phyloP scores from a whole-genome alignment of 1,139 yeast genomes.

The Wickerhamiella infanticola region DNA sequence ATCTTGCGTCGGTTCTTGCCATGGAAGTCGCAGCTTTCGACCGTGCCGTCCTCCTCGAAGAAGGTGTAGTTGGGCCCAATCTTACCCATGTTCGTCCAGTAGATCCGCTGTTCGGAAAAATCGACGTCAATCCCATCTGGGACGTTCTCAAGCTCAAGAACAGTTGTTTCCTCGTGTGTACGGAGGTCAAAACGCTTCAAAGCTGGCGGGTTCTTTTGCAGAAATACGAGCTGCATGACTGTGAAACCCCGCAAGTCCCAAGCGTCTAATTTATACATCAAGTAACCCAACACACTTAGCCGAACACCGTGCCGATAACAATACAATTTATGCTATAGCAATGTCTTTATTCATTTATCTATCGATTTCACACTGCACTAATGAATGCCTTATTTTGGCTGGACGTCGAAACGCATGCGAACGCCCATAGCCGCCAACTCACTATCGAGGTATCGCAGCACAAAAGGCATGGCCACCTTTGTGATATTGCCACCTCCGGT shows the following conservation, averaged over 20 bases:
- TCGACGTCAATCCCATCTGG: background rate
- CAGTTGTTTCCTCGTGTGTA: background rate
- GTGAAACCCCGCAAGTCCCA: background rate
- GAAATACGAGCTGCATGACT: background rate
- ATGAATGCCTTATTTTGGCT: slow-evolving; percentile 8
- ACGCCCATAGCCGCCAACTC: slow-evolving; percentile 98
- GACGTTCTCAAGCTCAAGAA: background rate
- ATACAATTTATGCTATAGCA: background rate
- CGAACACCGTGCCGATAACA: too few species aligned
- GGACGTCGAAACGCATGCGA: slow-evolving; percentile 39
- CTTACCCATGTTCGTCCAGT: slow-evolving; percentile 1
- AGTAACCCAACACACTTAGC: too few species aligned
- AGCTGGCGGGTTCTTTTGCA: background rate
- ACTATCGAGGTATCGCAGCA: slow-evolving; percentile 83
- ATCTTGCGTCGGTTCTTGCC: background rate
- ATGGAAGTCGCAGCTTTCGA: background rate
- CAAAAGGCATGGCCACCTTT: slow-evolving; percentile 93
- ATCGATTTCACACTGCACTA: too few species aligned
- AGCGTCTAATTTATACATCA: background rate
- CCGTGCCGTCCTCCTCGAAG: background rate
- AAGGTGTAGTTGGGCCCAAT: background rate
- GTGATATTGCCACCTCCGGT: slow-evolving; percentile 88
- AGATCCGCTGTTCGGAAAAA: background rate
- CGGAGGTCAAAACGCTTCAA: background rate
- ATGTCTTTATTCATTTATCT: background rate